Evolutionary conservation across 768 basidiomycete species (phyloP).

Genomic region (Cyclocybe cylindracea): DNA sequence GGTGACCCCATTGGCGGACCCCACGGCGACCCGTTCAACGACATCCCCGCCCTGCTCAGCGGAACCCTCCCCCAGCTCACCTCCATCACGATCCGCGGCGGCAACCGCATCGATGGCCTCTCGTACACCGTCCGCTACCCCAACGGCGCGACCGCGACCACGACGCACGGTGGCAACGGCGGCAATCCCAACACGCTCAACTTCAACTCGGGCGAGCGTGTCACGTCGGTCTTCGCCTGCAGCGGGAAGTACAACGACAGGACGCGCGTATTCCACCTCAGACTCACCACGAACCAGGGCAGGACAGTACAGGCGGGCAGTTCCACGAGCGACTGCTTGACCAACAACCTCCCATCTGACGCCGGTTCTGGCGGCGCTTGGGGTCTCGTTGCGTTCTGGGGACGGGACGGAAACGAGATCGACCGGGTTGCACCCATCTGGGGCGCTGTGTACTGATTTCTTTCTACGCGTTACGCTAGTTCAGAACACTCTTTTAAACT

Average conservation of each 20-base stretch:
- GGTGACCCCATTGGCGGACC: slow-evolving; percentile 34
- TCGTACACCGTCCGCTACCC: slow-evolving; percentile 23
- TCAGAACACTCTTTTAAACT: neutral
- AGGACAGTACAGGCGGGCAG: slow-evolving; percentile 26
- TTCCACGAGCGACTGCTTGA: slow-evolving; percentile 27
- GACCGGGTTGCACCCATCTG: slow-evolving; percentile 31
- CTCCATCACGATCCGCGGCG: slow-evolving; percentile 32
- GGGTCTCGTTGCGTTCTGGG: slow-evolving; percentile 34
- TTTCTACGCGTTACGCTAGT: neutral
- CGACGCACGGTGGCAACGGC: slow-evolving; percentile 35
- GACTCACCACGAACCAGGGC: slow-evolving; percentile 31
- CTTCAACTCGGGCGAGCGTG: slow-evolving; percentile 23
- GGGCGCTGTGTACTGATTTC: slow-evolving; percentile 26
- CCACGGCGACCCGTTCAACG: slow-evolving; percentile 32
- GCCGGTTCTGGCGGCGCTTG: slow-evolving; percentile 25
- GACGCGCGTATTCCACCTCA: slow-evolving; percentile 33
- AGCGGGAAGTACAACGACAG: slow-evolving; percentile 22
- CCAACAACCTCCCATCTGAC: slow-evolving; percentile 27
- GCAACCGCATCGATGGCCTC: slow-evolving; percentile 31
- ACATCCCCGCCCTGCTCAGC: slow-evolving; percentile 23
- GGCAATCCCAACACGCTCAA: slow-evolving; percentile 29
- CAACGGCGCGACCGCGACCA: slow-evolving; percentile 15
- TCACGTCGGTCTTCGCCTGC: slow-evolving; percentile 25
- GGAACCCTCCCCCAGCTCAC: slow-evolving; percentile 23
- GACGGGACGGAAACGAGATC: slow-evolving; percentile 29